Percentiles rank a stretch among this genome's conserved stretches.
Evolutionary conservation across 106 monocot species (phyloP).

Genomic region (Acorus gramineus): DNA sequence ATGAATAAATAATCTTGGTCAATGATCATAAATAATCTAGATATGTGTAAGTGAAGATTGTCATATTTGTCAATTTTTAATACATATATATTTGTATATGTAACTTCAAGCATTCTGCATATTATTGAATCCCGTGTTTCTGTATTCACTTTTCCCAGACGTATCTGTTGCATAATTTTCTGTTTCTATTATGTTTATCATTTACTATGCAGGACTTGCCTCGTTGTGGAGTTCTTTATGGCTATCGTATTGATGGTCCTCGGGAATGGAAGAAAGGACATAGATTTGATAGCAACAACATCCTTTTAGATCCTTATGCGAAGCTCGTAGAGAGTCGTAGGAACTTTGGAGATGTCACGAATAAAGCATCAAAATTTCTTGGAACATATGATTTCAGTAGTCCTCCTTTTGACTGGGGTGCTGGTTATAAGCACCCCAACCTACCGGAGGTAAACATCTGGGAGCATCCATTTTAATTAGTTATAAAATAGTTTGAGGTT

Average conservation of each 20-base stretch:
- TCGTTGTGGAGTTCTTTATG: slow-evolving; percentile 61
- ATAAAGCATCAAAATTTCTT: slow-evolving; percentile 47
- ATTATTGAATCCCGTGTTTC: too few relatives aligned
- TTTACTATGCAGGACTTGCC: slow-evolving; percentile 53
- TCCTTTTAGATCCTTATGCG: slow-evolving; percentile 97
- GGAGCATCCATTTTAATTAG: background rate
- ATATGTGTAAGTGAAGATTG: too few relatives aligned
- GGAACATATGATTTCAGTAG: slow-evolving; percentile 77
- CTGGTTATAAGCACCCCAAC: slow-evolving; percentile 73
- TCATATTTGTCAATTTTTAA: too few relatives aligned
- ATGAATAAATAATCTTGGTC: too few relatives aligned
- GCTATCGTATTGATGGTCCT: slow-evolving; percentile 78
- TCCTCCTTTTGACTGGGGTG: slow-evolving; percentile 82
- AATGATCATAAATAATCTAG: too few relatives aligned
- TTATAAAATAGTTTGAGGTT: background rate
- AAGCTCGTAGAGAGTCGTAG: slow-evolving; percentile 78
- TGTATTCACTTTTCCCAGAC: too few relatives aligned
- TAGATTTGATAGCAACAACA: slow-evolving; percentile 52
- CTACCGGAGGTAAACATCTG: slow-evolving; percentile 62
- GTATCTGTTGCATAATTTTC: too few relatives aligned
- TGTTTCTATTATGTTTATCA: background rate
- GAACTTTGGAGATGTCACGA: slow-evolving; percentile 53
- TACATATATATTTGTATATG: too few relatives aligned
- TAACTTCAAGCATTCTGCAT: too few relatives aligned
- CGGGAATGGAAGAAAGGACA: slow-evolving; percentile 68